phyloP scores from a whole-genome alignment of 2,329 filamentous ascomycete species.

The Diaporthe amygdali region DNA sequence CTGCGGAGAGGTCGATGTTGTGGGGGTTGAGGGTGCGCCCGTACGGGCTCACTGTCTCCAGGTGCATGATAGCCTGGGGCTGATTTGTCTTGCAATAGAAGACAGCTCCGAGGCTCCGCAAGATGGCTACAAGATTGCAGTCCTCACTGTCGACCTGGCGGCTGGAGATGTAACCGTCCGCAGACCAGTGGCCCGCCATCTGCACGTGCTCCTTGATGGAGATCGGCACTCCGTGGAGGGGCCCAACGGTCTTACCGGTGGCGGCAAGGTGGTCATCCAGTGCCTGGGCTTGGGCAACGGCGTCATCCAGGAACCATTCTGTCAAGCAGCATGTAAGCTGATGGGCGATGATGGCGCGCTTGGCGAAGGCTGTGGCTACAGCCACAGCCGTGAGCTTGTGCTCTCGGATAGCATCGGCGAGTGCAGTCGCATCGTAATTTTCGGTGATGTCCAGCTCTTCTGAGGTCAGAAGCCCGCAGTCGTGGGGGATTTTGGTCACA shows the following conservation, averaged over 20 bases:
- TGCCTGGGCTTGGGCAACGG: conserved; percentile 34
- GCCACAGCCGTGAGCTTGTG: conserved; percentile 42
- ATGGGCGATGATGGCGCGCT: conserved; percentile 52
- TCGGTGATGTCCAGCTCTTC: conserved; percentile 56
- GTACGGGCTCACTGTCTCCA: conserved; percentile 66
- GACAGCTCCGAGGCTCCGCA: conserved; percentile 64
- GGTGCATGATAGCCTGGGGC: conserved; percentile 59
- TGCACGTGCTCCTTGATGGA: conserved; percentile 68
- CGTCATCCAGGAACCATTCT: conserved; percentile 31
- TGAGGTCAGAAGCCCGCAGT: conserved; percentile 48
- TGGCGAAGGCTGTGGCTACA: conserved; percentile 48
- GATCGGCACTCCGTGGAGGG: conserved; percentile 58
- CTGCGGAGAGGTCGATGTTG: conserved; percentile 64
- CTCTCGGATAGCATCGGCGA: conserved; percentile 44
- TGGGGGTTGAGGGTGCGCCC: conserved; percentile 68
- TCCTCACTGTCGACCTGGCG: conserved; percentile 56
- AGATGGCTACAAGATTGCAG: conserved; percentile 60
- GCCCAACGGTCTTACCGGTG: conserved; percentile 52
- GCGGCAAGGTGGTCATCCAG: conserved; percentile 47
- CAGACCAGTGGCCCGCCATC: conserved; percentile 52
- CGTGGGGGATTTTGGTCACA: conserved; percentile 40
- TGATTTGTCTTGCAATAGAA: conserved; percentile 73
- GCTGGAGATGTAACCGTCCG: conserved; percentile 57
- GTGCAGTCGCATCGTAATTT: conserved; percentile 45
- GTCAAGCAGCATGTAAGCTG: conserved; percentile 38